These are phyloP conservation scores for Amphibolis antarctica DNA, from an alignment of 106 monocot genomes.

Conservation along the genomic window DNA sequence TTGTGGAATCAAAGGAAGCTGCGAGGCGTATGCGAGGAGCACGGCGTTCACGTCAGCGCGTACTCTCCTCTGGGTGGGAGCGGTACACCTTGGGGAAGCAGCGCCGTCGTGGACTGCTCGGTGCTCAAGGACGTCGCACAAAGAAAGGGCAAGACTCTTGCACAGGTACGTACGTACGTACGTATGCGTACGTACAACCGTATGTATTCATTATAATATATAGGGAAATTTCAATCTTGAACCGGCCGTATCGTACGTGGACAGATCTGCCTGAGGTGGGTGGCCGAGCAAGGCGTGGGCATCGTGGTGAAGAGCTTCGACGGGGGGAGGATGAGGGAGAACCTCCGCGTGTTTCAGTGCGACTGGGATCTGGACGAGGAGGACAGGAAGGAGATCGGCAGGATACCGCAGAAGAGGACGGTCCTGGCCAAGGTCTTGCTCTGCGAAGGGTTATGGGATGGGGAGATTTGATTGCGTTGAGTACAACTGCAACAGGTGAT, in stretches of 20 bases:
- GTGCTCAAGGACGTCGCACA: constrained; percentile 10
- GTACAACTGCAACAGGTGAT: too few species aligned
- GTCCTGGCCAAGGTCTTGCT: not conserved
- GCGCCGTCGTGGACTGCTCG: not conserved
- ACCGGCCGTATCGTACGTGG: not conserved
- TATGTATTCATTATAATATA: not conserved
- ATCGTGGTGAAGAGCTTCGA: constrained; percentile 10
- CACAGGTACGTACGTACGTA: constrained; percentile 1
- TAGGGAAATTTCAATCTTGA: not conserved
- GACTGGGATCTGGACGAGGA: constrained; percentile 9
- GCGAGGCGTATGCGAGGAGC: constrained; percentile 7
- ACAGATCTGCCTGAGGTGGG: constrained; percentile 10
- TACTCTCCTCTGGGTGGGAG: constrained; percentile 17
- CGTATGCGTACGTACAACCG: not conserved
- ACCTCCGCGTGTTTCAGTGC: constrained; percentile 11
- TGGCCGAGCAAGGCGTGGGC: not conserved
- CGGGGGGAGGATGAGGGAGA: constrained; percentile 13
- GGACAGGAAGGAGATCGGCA: constrained; percentile 1
- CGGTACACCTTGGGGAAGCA: not conserved
- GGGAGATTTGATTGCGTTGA: not conserved
- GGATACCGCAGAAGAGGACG: constrained; percentile 9
- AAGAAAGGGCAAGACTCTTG: constrained; percentile 4
- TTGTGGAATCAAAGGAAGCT: constrained; percentile 9
- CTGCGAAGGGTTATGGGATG: not conserved
- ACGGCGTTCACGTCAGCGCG: constrained; percentile 8